Evolutionary conservation across 2,329 filamentous ascomycete genomes (phyloP).

Genomic region (Epichloe brachyelytri): DNA sequence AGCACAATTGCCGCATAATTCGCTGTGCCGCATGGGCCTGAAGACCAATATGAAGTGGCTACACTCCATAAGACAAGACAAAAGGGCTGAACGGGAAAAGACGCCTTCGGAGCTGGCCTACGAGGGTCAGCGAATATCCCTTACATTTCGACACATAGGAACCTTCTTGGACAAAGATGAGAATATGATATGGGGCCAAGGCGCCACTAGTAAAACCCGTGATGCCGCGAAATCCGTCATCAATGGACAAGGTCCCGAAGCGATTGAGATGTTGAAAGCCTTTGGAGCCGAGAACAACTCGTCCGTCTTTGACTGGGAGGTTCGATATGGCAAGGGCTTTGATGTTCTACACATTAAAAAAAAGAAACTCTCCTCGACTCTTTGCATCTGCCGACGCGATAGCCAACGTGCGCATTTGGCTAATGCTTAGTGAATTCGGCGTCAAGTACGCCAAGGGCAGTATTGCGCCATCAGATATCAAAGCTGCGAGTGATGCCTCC

Average conservation of each 20-base stretch:
- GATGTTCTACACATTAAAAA: conserved; percentile 60
- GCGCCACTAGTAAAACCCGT: conserved; percentile 57
- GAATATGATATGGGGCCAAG: conserved; percentile 78
- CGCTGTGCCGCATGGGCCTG: conserved; percentile 70
- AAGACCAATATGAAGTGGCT: conserved; percentile 77
- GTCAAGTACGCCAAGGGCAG: conserved; percentile 35
- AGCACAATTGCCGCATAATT: conserved; percentile 73
- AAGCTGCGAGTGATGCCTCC: not conserved
- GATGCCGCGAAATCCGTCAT: conserved; percentile 49
- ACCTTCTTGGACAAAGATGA: conserved; percentile 63
- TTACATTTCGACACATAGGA: conserved; percentile 82
- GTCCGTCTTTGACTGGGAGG: conserved; percentile 60
- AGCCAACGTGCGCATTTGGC: conserved; percentile 34
- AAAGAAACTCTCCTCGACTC: conserved; percentile 33
- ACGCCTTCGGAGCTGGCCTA: conserved; percentile 56
- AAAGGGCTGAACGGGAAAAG: conserved; percentile 56
- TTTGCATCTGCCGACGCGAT: conserved; percentile 35
- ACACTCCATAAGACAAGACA: conserved; percentile 85
- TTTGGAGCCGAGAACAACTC: conserved; percentile 79
- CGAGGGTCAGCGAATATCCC: conserved; percentile 66
- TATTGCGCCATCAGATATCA: conserved; percentile 11
- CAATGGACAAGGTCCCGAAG: conserved; percentile 55
- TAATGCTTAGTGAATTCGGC: conserved; percentile 37
- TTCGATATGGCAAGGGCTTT: conserved; percentile 65
- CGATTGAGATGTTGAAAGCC: conserved; percentile 56